A percentile compares a stretch with the other conserved stretches of the same genome.
Conservation (phyloP, 352 stramenopile species). For the Pythium plurisporium region DNA sequence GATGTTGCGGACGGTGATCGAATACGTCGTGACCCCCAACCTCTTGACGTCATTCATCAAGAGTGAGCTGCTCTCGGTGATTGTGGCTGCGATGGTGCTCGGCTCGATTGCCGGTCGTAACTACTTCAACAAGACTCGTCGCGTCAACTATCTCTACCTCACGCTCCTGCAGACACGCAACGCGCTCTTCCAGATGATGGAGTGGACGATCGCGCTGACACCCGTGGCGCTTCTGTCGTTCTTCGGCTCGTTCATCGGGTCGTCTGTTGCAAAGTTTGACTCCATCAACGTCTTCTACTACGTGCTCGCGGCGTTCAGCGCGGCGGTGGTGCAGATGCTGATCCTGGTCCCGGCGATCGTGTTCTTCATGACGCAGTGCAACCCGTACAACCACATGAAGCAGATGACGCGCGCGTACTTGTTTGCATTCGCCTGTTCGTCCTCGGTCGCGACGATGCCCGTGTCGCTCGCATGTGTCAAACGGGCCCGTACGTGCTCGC, state of each 20-base stretch:
- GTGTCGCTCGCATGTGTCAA: constrained; percentile 60
- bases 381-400: constrained; percentile 64
- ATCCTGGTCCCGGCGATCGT: background rate
- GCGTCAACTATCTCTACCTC: constrained; percentile 62
- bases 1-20: constrained; percentile 39
- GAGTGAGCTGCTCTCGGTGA: constrained; percentile 49
- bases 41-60: constrained; percentile 48
- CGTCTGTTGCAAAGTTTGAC: background rate
- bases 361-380: constrained; percentile 42
- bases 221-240: constrained; percentile 6
- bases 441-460: constrained; percentile 59
- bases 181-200: constrained; percentile 60
- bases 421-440: constrained; percentile 60
- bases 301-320: background rate
- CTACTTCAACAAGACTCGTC: constrained; percentile 53
- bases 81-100: constrained; percentile 65
- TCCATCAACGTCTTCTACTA: background rate
- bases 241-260: constrained; percentile 38
- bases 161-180: constrained; percentile 61
- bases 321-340: background rate
- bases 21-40: constrained; percentile 59
- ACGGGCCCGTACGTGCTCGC: constrained; percentile 52
- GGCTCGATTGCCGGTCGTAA: constrained; percentile 47
- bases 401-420: constrained; percentile 60
- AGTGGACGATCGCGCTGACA: constrained; percentile 37